Percentiles rank a stretch among this genome's conserved stretches.
These are phyloP conservation scores for Myxozyma monticola DNA, from an alignment of 805 yeast genomes.

Conservation along the genomic window DNA sequence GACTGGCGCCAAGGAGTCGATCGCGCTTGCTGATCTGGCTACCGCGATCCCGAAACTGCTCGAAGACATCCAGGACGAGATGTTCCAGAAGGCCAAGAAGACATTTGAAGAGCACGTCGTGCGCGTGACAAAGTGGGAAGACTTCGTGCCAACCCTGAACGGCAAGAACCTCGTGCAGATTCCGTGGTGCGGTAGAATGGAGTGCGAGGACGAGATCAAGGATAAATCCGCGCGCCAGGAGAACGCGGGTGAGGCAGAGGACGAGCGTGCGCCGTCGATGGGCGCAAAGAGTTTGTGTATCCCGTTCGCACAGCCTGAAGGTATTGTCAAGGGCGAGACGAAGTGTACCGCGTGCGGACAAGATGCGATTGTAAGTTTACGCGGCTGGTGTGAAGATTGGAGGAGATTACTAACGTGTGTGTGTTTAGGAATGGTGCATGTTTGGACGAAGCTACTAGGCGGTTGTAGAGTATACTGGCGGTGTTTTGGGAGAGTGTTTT, in stretches of 20 bases:
- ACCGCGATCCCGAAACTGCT: constrained; percentile 69
- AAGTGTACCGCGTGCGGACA: constrained; percentile 84
- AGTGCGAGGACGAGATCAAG: constrained; percentile 96
- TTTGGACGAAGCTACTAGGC: constrained; percentile 91
- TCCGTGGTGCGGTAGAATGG: constrained; percentile 96
- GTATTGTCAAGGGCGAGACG: constrained; percentile 63
- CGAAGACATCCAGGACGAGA: constrained; percentile 74
- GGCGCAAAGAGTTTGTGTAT: constrained; percentile 98
- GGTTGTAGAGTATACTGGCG: too few species aligned
- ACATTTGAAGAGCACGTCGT: constrained; percentile 83
- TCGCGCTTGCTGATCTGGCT: constrained; percentile 66
- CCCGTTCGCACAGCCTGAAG: constrained; percentile 75
- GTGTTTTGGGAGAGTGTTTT: too few species aligned
- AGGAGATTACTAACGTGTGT: constrained; percentile 35
- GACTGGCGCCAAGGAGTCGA: constrained; percentile 69
- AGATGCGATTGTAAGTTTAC: constrained; percentile 64
- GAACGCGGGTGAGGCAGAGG: constrained; percentile 79
- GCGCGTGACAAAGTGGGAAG: constrained; percentile 78
- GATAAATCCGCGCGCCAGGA: constrained; percentile 76
- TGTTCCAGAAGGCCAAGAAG: constrained; percentile 77
- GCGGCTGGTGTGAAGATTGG: too few species aligned
- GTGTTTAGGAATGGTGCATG: constrained; percentile 89
- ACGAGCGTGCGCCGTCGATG: constrained; percentile 97
- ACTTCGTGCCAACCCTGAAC: constrained; percentile 90
- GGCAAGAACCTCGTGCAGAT: constrained; percentile 84